Evolutionary conservation across 345 rosid genomes (phyloP), one percentile per base, ranked within the genome.

Genomic region (Boechera stricta): DNA sequence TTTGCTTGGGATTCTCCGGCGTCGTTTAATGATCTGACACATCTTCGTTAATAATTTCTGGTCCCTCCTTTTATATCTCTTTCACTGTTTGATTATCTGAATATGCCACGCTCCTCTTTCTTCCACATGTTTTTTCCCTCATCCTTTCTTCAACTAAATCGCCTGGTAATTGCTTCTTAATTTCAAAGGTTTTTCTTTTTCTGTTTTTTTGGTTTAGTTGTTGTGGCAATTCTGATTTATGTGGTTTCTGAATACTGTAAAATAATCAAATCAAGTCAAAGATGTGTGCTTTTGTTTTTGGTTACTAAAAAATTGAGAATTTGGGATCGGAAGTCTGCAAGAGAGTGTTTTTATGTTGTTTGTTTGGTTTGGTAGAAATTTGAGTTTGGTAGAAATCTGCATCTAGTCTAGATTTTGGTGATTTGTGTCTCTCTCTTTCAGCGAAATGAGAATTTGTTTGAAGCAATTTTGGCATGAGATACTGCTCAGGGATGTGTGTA

Each of bases 61-160:
- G 38, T 61, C 79, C 61, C 67, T 75, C 67, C 51, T 35, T 6
- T 10, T 64, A 78, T 41, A 55, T 62, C 75, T 47, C 44, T 54
- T 67, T 64, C 10, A 24, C 28, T 47, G 15, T 52, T 69, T 53
- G 73, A 42, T 69, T 76, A 11, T 69, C 71, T 74, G 72, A 76
- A 59, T 66, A 58, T 88, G 93, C 85, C 87, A 21, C 84, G 76
- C 44, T 41, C 13, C 74, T 85, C 86, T 78, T 83, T 63, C 82
- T 89, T 89, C 71, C 85, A 84, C 85, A 90, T 80, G 81, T 83
- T 82, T 64, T 76, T 90, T 57, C 84, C 86, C 80, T 67, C 85
- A 65, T 79, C 84, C 56, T 72, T 86, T 72, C 32, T 87, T 69
- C 82, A 80, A 26, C 87, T 81, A 3, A 83, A 72, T 68, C 81